Evolutionary conservation across 306 rosid genomes (phyloP).

Genomic region (Carpinus fangiana): DNA sequence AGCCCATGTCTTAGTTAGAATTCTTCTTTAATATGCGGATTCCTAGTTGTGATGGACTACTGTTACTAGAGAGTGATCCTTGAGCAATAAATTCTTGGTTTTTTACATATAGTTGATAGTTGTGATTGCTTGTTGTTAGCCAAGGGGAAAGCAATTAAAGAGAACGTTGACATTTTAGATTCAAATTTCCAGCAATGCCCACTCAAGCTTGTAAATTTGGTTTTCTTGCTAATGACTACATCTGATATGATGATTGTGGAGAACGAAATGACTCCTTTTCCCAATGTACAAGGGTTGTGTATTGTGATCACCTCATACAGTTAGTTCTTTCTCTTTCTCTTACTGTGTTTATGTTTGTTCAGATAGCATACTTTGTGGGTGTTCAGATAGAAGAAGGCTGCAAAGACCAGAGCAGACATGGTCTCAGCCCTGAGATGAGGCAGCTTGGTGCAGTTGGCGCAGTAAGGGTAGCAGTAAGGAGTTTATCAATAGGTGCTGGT

Average conservation of each 20-base stretch:
- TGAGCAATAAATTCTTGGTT: background rate
- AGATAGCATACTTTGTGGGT: conserved; percentile 89
- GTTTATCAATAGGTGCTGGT: conserved; percentile 69
- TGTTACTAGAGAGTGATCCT: background rate
- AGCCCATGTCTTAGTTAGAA: background rate
- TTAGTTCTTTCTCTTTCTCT: conserved; percentile 9
- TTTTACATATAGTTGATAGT: background rate
- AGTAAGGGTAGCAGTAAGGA: conserved; percentile 80
- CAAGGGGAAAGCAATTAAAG: background rate
- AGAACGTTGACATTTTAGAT: background rate
- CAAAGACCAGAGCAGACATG: conserved; percentile 44
- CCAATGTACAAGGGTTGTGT: no score
- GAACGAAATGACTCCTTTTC: background rate
- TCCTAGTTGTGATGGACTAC: background rate
- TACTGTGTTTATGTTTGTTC: conserved; percentile 32
- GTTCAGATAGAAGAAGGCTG: conserved; percentile 75
- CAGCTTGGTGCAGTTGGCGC: conserved; percentile 84
- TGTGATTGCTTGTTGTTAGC: no score
- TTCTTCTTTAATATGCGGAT: background rate
- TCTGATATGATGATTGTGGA: background rate
- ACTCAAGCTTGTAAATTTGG: background rate
- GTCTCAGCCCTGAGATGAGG: conserved; percentile 68
- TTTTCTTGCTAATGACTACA: background rate
- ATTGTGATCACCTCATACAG: background rate
- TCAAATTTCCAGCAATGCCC: background rate